Base-by-base conservation (phyloP, 2,329 filamentous ascomycete species). In the Fusarium kyushuense region DNA sequence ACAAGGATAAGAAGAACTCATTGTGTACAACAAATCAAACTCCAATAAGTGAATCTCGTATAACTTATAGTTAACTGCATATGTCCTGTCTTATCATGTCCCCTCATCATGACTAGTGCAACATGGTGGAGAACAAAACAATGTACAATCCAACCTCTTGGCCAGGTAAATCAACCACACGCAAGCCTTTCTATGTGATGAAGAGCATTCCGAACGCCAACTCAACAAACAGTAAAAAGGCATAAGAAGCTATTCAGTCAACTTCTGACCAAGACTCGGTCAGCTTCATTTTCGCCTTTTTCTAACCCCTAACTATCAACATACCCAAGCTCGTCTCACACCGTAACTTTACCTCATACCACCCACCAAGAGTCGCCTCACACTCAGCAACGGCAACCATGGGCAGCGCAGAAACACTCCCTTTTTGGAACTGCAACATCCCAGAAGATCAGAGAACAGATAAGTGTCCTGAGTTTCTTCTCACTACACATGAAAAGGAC, bases 341-440 rank as follows among this genome's bases (percentile, higher is more conserved):
- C 67, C 57, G 56, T 69, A 55, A 59, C 51, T 68, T 54, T 10
- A 51, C 38, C 35, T 42, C 35, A 43, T 35, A 46, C 17, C 23
- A 25, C 21, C 23, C 32, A 21, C 35, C 33, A 49, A 6, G 23
- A 38, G 32, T 42, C 59, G 45, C 30, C 23, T 46, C 47, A 48
- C 36, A 17, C 33, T 27, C 23, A 42, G 43, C 51, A 12, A 9
- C 23, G 36, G 29, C 41, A 58, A 71, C 12, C 16, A 84, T 84
- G 82, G 81, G 81, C 36, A 67, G 72, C 48, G 57, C 67, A 38
- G 56, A 60, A 33, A 78, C 74, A 59, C 62, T 79, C 14, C 90
- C 91, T 1, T 97, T 91, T 82, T 97, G 94, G 94, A 90, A 95
- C 66, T 85, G 91, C 78, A 97, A 97, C 77, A 81, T 96, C 17